Evolutionary conservation across 306 rosid genomes (phyloP).

Genomic region (Begonia fuchsioides): DNA sequence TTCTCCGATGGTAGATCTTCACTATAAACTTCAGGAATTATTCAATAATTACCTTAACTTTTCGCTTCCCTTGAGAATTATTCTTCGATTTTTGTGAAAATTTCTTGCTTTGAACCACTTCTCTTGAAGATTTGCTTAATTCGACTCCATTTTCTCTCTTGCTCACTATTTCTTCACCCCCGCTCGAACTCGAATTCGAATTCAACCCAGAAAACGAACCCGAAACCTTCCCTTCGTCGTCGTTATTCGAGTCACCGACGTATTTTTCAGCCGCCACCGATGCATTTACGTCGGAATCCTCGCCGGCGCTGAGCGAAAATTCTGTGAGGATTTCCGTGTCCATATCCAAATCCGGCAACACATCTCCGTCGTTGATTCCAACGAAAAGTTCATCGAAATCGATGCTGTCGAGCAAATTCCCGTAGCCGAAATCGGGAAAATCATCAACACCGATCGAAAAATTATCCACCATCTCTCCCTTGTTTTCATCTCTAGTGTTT

Average conservation of each 20-base stretch:
- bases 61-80: conserved; percentile 58
- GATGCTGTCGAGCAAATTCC: conserved; percentile 45
- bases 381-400: conserved; percentile 64
- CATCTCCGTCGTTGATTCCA: conserved; percentile 45
- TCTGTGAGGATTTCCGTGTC: conserved; percentile 57
- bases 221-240: conserved; percentile 31
- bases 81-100: conserved; percentile 37
- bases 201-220: conserved; percentile 17
- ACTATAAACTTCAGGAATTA: too few relatives aligned
- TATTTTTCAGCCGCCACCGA: conserved; percentile 22
- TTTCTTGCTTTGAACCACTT: conserved; percentile 29
- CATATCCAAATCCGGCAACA: conserved; percentile 81
- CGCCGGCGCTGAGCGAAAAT: conserved; percentile 35
- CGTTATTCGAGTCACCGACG: conserved; percentile 4
- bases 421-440: conserved; percentile 35
- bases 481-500: conserved; percentile 39
- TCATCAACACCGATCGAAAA: conserved; percentile 29
- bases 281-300: conserved; percentile 40
- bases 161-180: conserved; percentile 36
- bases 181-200: conserved; percentile 11
- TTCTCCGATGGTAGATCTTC: too few relatives aligned
- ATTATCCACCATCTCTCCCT: conserved; percentile 45
- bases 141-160: conserved; percentile 15
- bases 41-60: conserved; percentile 50
- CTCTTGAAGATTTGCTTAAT: conserved; percentile 1